These are phyloP conservation scores for Purshia tridentata DNA, from an alignment of 306 rosid genomes.

Conservation along the genomic window DNA sequence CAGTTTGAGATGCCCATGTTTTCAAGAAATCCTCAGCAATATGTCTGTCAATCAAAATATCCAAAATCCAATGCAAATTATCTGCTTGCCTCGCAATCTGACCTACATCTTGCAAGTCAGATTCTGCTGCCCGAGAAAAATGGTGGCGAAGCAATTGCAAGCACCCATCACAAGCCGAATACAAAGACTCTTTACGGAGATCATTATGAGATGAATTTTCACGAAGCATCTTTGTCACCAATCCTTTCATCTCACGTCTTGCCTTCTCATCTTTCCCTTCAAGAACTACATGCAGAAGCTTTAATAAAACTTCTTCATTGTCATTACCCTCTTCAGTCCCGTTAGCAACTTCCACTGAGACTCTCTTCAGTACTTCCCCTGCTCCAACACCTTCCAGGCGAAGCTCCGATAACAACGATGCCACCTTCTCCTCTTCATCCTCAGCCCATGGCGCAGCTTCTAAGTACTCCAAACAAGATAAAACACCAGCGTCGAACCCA, in stretches of 20 bases:
- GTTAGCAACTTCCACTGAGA: conserved; percentile 62
- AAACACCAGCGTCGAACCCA: conserved; percentile 89
- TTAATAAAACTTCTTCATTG: conserved; percentile 83
- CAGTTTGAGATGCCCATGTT: conserved; percentile 88
- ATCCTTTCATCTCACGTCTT: conserved; percentile 88
- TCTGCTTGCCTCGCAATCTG: conserved; percentile 90
- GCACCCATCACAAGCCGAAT: conserved; percentile 77
- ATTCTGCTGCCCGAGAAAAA: conserved; percentile 56
- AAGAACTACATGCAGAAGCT: conserved; percentile 87
- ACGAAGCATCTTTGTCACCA: conserved; percentile 88
- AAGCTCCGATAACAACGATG: conserved; percentile 81
- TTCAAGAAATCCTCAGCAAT: conserved; percentile 89
- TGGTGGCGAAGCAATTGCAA: conserved; percentile 64
- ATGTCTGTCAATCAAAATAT: conserved; percentile 88
- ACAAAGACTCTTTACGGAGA: conserved; percentile 81
- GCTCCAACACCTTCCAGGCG: conserved; percentile 87
- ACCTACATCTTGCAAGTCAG: conserved; percentile 59
- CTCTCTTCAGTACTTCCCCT: conserved; percentile 89
- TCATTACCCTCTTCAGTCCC: conserved; percentile 73
- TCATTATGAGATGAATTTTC: conserved; percentile 78
- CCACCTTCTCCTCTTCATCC: conserved; percentile 98
- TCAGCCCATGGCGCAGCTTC: conserved; percentile 99
- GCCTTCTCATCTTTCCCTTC: conserved; percentile 99
- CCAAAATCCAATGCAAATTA: conserved; percentile 94
- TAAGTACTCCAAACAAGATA: conserved; percentile 93